A percentile compares a stretch with the other conserved stretches of the same genome.
These are phyloP conservation scores for Plantago lanceolata DNA, from an alignment of 305 asterid genomes.

Conservation along the genomic window DNA sequence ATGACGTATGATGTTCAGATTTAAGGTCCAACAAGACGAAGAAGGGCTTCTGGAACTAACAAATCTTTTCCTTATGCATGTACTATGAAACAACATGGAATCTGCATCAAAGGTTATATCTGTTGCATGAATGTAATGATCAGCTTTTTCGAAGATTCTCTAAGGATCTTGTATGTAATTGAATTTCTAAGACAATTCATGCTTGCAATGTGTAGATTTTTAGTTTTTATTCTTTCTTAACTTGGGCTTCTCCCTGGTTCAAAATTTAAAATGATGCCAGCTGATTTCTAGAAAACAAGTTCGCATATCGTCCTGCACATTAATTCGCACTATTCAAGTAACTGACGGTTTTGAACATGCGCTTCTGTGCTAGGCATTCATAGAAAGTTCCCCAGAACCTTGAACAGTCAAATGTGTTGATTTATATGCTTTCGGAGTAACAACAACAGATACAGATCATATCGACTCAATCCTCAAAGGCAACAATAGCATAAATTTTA, in stretches of 20 bases:
- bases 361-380: too few relatives aligned
- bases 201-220: neutral
- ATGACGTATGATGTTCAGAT: constrained; percentile 26
- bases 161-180: neutral
- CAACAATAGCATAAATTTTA: too few relatives aligned
- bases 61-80: neutral
- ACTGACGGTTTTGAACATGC: too few relatives aligned
- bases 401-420: too few relatives aligned
- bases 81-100: neutral
- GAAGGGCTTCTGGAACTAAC: neutral
- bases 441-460: too few relatives aligned
- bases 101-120: constrained; percentile 1
- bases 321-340: too few relatives aligned
- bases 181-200: neutral
- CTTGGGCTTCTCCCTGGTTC: neutral
- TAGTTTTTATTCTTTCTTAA: neutral
- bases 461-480: too few relatives aligned
- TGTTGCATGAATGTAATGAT: neutral
- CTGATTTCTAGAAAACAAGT: too few relatives aligned
- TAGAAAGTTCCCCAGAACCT: too few relatives aligned
- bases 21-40: constrained; percentile 15
- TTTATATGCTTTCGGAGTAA: too few relatives aligned
- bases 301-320: too few relatives aligned
- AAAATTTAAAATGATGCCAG: neutral
- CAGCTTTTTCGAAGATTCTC: neutral